A percentile compares a stretch with the other conserved stretches of the same genome.
Conservation (phyloP, 2,329 filamentous ascomycete genomes). For the Lasiodiplodia citricola region DNA sequence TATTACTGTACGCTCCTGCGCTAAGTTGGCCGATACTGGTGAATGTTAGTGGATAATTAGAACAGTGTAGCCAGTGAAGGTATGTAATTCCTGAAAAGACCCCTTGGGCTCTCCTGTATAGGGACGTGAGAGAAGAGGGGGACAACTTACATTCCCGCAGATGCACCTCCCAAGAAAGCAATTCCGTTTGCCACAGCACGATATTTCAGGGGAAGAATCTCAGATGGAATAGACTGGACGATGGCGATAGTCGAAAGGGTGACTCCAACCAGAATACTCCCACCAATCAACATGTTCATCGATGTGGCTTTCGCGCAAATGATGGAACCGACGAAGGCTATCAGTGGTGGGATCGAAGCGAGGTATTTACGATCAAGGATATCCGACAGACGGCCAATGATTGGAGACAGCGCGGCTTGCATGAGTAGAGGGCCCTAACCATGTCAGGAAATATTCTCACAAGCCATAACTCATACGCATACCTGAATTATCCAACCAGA, state of each 20-base stretch:
- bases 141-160: slow-evolving; percentile 57
- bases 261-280: slow-evolving; percentile 62
- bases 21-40: slow-evolving; percentile 56
- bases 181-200: slow-evolving; percentile 62
- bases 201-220: slow-evolving; percentile 63
- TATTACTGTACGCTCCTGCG: slow-evolving; percentile 59
- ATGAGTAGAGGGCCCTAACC: slow-evolving; percentile 60
- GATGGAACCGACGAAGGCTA: slow-evolving; percentile 60
- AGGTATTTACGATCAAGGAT: slow-evolving; percentile 62
- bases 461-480: not conserved
- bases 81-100: slow-evolving; percentile 10
- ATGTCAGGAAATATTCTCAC: slow-evolving; percentile 20
- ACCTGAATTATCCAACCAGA: slow-evolving; percentile 64
- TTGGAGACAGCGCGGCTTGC: slow-evolving; percentile 62
- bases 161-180: slow-evolving; percentile 55
- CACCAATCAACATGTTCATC: slow-evolving; percentile 63
- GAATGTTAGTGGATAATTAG: not conserved
- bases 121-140: not conserved
- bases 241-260: slow-evolving; percentile 62
- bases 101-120: not conserved
- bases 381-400: slow-evolving; percentile 63
- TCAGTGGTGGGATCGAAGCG: slow-evolving; percentile 57
- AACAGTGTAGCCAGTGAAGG: not conserved
- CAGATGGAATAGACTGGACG: slow-evolving; percentile 61
- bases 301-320: slow-evolving; percentile 61